Evolutionary conservation across 805 yeast species (phyloP), one percentile per base, ranked within the genome.

Genomic region (Nakazawaea pomicola): DNA sequence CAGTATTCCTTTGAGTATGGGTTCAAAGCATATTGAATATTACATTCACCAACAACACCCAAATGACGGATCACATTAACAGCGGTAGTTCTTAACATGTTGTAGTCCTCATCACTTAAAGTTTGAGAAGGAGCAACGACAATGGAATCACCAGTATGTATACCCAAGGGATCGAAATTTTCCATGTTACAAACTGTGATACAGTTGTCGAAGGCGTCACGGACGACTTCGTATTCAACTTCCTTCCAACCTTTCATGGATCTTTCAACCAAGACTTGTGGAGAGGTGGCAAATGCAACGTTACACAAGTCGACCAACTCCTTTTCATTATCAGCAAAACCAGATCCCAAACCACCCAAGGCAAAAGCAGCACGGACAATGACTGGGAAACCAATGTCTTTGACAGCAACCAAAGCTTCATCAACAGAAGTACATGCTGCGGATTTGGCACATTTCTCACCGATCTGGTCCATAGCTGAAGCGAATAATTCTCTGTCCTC

Each of bases 181-280:
- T 91, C 99, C 99, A 91, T 91, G 70, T 91, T 91, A 77, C 99
- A 91, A 48, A 91, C 99, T 36, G 99, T 91, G 56, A 91, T 88
- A 80, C 99, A 91, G 78, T 91, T 91, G 65, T 88, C 97, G 55
- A 80, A 83, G 38, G 95, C 90, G 68, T 91, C 99, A 65, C 99
- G 88, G 41, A 91, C 99, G 64, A 91, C 99, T 68, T 91, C 99
- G 65, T 91, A 91, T 69, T 91, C 99, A 55, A 91, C 85, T 70
- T 91, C 99, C 65, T 91, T 91, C 99, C 99, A 91, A 49, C 99
- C 99, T 70, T 93, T 93, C 95, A 91, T 86, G 35, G 96, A 88
- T 61, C 81, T 80, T 72, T 91, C 99, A 48, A 91, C 93, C 49
- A 91, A 74, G 43, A 91, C 95, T 70, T 91, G 99, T 10, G 99